phyloP scores from a whole-genome alignment of 1,139 yeast species.

The Groenewaldozyma auringiensis region DNA sequence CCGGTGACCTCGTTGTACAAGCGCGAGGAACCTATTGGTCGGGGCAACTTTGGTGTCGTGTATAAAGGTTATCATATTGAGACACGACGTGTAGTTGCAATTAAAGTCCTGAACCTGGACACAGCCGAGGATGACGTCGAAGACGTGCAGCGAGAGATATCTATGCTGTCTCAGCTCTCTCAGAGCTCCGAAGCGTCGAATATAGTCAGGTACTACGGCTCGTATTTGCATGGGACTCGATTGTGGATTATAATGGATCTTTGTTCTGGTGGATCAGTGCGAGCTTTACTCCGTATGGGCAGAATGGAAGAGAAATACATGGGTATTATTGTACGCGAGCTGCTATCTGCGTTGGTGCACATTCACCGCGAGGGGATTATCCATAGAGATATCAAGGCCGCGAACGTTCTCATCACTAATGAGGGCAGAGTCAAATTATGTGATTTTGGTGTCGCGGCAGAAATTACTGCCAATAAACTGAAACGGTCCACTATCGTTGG shows the following conservation, averaged over 20 bases:
- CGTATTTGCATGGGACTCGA: constrained; percentile 76
- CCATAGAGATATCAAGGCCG: constrained; percentile 94
- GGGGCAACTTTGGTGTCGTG: constrained; percentile 96
- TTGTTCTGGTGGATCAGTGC: constrained; percentile 93
- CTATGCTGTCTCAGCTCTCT: constrained; percentile 73
- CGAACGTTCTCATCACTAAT: constrained; percentile 80
- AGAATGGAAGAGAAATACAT: constrained; percentile 77
- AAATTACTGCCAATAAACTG: constrained; percentile 64
- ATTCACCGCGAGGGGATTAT: constrained; percentile 89
- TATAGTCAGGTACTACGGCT: constrained; percentile 87
- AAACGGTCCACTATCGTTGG: constrained; percentile 96
- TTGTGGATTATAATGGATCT: constrained; percentile 97
- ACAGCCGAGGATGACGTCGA: constrained; percentile 90
- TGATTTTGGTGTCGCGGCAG: constrained; percentile 98
- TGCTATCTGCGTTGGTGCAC: constrained; percentile 65
- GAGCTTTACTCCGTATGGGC: constrained; percentile 85
- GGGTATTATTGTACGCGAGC: constrained; percentile 74
- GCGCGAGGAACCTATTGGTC: constrained; percentile 85
- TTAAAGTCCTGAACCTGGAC: constrained; percentile 85
- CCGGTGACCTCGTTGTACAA: constrained; percentile 40
- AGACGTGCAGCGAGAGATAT: constrained; percentile 91
- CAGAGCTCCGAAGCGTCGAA: constrained; percentile 58
- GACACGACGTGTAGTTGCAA: constrained; percentile 77
- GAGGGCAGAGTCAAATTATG: constrained; percentile 88
- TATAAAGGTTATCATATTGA: constrained; percentile 64